Conservation (phyloP, 805 yeast species). For the Diddensiella transvaalensis region DNA sequence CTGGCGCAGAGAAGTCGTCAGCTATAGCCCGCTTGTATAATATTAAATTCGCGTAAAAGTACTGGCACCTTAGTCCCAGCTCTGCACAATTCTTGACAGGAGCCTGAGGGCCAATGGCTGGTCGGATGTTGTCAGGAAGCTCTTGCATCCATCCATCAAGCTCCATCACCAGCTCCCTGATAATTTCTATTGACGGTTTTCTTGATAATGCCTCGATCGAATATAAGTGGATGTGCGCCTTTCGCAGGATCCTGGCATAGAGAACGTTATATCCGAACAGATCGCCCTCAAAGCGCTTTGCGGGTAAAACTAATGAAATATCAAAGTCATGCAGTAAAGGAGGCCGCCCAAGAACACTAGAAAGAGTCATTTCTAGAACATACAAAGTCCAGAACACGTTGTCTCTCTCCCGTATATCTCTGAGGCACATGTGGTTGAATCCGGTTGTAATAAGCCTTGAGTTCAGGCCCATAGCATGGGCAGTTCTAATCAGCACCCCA, state of each 20-base stretch:
- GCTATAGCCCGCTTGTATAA: not conserved
- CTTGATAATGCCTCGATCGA: not conserved
- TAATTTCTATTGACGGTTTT: not conserved
- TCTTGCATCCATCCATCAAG: not conserved
- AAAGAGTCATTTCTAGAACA: not conserved
- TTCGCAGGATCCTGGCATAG: not conserved
- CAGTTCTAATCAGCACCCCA: not conserved
- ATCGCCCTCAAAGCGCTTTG: not conserved
- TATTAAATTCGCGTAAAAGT: not conserved
- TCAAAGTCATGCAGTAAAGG: not conserved
- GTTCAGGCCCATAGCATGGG: not conserved
- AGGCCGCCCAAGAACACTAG: not conserved
- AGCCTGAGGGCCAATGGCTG: not conserved
- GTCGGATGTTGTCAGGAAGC: not conserved
- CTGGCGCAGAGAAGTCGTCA: not conserved
- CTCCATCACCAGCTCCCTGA: not conserved
- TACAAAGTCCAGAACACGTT: not conserved
- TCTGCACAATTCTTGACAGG: not conserved
- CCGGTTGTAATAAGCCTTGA: not conserved
- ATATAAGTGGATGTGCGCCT: not conserved
- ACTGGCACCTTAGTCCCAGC: not conserved
- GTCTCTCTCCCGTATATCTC: not conserved
- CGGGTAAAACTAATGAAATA: not conserved
- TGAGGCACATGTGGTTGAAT: not conserved
- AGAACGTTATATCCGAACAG: not conserved